Evolutionary conservation across 2,329 filamentous ascomycete species (phyloP).

Genomic region (Colletotrichum limetticola): DNA sequence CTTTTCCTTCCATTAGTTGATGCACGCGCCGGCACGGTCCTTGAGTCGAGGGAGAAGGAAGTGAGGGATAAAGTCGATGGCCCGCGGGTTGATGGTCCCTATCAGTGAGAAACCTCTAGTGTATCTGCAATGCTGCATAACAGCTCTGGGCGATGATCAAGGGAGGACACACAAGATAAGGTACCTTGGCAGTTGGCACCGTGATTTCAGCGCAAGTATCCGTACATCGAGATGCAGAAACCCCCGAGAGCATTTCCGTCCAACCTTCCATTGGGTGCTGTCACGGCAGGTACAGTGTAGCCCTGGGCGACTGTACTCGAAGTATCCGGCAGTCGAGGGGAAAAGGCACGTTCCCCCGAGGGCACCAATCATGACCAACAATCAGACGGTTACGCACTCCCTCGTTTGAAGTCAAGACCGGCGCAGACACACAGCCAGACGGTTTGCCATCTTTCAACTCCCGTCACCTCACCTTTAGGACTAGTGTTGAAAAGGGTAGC

Average conservation of each 20-base stretch:
- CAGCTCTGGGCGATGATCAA: neutral
- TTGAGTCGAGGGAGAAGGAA: neutral
- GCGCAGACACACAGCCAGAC: neutral
- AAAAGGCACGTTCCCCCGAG: neutral
- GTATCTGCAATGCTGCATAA: too few species aligned
- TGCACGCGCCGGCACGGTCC: neutral
- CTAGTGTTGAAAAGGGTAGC: neutral
- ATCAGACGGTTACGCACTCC: constrained; percentile 17
- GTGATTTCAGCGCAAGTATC: too few species aligned
- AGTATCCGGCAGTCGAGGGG: neutral
- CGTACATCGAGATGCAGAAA: too few species aligned
- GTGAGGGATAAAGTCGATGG: neutral
- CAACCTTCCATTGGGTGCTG: neutral
- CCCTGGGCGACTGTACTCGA: neutral
- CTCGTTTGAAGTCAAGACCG: constrained; percentile 7
- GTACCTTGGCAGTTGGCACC: too few species aligned
- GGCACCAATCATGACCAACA: neutral
- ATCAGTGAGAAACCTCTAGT: neutral
- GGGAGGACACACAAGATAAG: neutral
- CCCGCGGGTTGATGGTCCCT: neutral
- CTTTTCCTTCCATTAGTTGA: neutral
- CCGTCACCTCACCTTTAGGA: neutral
- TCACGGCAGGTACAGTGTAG: neutral
- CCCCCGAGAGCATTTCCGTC: neutral
- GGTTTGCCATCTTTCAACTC: neutral